Conservation (phyloP, 2,329 filamentous ascomycete species). For the Monilinia polystroma region DNA sequence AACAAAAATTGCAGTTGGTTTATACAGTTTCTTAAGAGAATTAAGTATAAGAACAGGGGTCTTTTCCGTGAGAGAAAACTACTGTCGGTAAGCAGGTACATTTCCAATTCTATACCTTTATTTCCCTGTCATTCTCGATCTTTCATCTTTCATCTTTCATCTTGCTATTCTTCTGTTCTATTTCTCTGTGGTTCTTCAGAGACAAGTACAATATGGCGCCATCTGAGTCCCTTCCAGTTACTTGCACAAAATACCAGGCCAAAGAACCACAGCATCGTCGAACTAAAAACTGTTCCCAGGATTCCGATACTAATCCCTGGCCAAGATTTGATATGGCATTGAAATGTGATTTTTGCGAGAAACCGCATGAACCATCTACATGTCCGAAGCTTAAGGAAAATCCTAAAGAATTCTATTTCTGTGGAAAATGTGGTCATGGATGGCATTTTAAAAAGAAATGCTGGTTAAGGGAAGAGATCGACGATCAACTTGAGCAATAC, state of each 20-base stretch:
- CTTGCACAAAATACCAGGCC: background rate
- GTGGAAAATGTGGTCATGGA: slow-evolving; percentile 1
- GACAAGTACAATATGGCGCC: background rate
- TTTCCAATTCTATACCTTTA: background rate
- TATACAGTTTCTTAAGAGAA: background rate
- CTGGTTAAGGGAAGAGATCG: background rate
- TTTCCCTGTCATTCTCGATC: too few species aligned
- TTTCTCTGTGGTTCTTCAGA: too few species aligned
- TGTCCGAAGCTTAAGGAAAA: background rate
- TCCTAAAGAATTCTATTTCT: background rate
- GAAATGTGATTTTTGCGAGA: background rate
- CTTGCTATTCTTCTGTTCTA: too few species aligned
- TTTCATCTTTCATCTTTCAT: background rate
- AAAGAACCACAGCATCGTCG: background rate
- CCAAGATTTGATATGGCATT: background rate
- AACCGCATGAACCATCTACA: background rate
- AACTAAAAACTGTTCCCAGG: background rate
- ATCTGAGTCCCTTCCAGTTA: too few species aligned
- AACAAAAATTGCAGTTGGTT: accelerated
- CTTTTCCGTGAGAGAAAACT: background rate
- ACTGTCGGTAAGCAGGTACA: background rate
- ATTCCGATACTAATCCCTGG: background rate
- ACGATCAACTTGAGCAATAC: background rate
- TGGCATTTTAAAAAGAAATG: background rate
- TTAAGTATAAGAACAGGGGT: background rate